Evolutionary conservation across 345 rosid species (phyloP).

Genomic region (Jatropha curcas): DNA sequence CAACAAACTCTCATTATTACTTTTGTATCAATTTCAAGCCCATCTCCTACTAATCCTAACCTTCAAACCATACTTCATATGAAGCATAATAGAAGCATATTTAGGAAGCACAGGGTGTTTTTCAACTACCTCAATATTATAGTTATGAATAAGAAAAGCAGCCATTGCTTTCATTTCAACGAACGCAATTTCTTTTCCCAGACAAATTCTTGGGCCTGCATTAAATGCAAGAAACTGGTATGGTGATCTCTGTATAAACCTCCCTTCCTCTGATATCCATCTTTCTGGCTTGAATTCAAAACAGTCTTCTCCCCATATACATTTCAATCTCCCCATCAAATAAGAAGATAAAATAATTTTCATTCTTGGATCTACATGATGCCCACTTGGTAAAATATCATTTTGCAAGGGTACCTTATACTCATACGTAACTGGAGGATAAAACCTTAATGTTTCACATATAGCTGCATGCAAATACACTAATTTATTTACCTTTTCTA

Average conservation of each 20-base stretch:
- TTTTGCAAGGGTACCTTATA: background rate
- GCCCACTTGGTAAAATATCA: conserved; percentile 32
- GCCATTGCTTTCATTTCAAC: background rate
- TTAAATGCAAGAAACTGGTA: background rate
- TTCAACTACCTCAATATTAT: background rate
- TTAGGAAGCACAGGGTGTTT: background rate
- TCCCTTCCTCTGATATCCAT: background rate
- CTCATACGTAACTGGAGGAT: conserved; percentile 23
- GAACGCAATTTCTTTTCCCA: background rate
- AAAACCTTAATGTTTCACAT: conserved; percentile 29
- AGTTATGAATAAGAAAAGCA: background rate
- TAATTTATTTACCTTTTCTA: conserved; percentile 24
- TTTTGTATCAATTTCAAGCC: background rate
- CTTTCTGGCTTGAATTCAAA: background rate
- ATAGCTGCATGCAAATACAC: conserved; percentile 45
- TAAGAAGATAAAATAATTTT: conserved; percentile 2
- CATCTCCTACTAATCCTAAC: background rate
- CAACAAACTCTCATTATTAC: too few species aligned
- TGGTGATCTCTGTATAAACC: background rate
- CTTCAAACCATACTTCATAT: background rate
- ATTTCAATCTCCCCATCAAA: conserved; percentile 21
- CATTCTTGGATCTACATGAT: conserved; percentile 4
- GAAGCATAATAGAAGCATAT: background rate
- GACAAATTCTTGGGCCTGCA: conserved; percentile 1
- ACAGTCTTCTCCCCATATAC: background rate